phyloP scores from a whole-genome alignment of 495 filamentous ascomycete species.

The Annulohypoxylon nitens region DNA sequence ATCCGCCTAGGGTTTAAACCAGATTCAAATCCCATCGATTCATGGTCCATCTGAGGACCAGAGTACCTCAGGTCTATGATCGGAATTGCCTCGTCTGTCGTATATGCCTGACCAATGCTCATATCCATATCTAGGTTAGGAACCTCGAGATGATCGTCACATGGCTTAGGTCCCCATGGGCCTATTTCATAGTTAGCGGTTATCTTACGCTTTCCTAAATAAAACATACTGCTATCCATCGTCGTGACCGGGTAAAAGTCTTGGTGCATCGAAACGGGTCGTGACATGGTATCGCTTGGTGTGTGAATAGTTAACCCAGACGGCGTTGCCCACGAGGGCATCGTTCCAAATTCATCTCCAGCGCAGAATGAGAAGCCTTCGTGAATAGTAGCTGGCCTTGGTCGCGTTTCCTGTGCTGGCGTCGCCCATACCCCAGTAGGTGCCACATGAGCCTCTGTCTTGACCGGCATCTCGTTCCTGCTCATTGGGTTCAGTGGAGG shows the following conservation, averaged over 20 bases:
- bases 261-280: slow-evolving; percentile 65
- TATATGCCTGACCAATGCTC: slow-evolving; percentile 68
- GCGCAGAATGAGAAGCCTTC: slow-evolving; percentile 71
- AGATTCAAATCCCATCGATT: slow-evolving; percentile 57
- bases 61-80: slow-evolving; percentile 65
- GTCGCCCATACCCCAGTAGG: slow-evolving; percentile 61
- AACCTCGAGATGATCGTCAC: slow-evolving; percentile 63
- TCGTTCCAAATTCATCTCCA: slow-evolving; percentile 61
- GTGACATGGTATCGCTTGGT: slow-evolving; percentile 62
- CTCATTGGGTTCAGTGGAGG: slow-evolving; percentile 57
- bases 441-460: slow-evolving; percentile 55
- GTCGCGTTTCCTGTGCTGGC: slow-evolving; percentile 57
- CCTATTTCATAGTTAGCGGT: slow-evolving; percentile 55
- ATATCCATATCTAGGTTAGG: slow-evolving; percentile 62
- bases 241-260: slow-evolving; percentile 65
- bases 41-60: slow-evolving; percentile 56
- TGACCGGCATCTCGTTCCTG: slow-evolving; percentile 54
- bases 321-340: slow-evolving; percentile 68
- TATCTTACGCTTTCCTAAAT: slow-evolving; percentile 25
- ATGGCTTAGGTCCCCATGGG: slow-evolving; percentile 64
- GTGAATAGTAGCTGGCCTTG: slow-evolving; percentile 69
- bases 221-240: slow-evolving; percentile 64
- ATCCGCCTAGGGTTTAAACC: slow-evolving; percentile 63
- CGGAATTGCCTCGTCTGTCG: slow-evolving; percentile 67
- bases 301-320: slow-evolving; percentile 63